A percentile compares a stretch with the other conserved stretches of the same genome.
Conservation (phyloP, 768 basidiomycete species). For the Rhodotorula sphaerocarpa region DNA sequence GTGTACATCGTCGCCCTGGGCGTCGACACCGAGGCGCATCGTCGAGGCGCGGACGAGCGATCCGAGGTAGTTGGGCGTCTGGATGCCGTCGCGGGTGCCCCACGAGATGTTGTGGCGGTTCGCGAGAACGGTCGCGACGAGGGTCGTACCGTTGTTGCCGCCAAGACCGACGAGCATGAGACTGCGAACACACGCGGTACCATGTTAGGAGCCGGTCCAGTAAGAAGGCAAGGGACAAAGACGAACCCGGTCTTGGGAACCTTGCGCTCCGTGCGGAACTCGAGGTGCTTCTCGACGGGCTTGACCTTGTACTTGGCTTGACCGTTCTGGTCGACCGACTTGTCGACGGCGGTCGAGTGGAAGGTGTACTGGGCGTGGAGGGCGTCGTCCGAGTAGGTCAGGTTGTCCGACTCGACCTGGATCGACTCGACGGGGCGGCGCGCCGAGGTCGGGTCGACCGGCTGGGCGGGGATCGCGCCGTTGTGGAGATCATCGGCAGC, state of each 20-base stretch:
- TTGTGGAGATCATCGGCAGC: not conserved
- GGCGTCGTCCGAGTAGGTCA: slow-evolving; percentile 67
- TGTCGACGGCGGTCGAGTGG: slow-evolving; percentile 53
- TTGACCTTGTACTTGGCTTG: slow-evolving; percentile 61
- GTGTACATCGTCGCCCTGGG: slow-evolving; percentile 77
- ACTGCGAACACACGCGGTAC: slow-evolving; percentile 46
- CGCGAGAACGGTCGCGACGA: slow-evolving; percentile 88
- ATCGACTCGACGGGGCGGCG: slow-evolving; percentile 63
- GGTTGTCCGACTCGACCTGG: slow-evolving; percentile 71
- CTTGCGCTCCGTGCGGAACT: slow-evolving; percentile 81
- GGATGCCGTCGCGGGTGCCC: slow-evolving; percentile 84
- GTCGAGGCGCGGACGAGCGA: slow-evolving; percentile 94
- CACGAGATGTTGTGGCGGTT: slow-evolving; percentile 90
- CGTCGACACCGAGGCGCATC: slow-evolving; percentile 75
- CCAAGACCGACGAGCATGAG: slow-evolving; percentile 95
- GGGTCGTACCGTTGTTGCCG: slow-evolving; percentile 93
- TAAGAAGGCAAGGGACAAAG: no score
- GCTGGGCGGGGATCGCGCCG: not conserved
- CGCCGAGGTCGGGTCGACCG: slow-evolving; percentile 72
- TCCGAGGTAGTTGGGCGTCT: slow-evolving; percentile 96
- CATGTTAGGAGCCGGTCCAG: no score
- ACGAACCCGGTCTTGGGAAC: slow-evolving; percentile 82
- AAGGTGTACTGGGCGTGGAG: slow-evolving; percentile 76
- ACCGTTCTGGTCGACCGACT: slow-evolving; percentile 39
- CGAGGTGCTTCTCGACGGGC: slow-evolving; percentile 69